Evolutionary conservation across 2,329 filamentous ascomycete genomes (phyloP).

Genomic region (Sporothrix globosa): DNA sequence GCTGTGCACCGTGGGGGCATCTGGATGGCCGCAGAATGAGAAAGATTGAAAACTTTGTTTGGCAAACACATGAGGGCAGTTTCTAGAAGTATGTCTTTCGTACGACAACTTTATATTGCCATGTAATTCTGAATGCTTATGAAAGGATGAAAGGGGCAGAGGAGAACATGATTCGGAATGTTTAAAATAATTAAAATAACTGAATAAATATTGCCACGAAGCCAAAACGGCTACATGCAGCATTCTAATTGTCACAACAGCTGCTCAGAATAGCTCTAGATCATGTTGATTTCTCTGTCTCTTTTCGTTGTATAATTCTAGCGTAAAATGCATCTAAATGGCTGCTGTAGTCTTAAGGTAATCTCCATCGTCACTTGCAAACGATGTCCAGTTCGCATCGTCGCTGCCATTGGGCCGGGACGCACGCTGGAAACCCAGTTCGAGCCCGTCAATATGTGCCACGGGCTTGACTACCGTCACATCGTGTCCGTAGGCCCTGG

Average conservation of each 20-base stretch:
- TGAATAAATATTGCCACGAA: not conserved
- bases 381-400: constrained; percentile 51
- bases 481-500: constrained; percentile 47
- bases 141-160: not conserved
- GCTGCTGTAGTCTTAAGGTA: not conserved
- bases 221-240: not conserved
- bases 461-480: constrained; percentile 51
- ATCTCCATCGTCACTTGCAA: constrained; percentile 31
- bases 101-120: not conserved
- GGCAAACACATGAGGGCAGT: not conserved
- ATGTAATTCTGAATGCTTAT: not conserved
- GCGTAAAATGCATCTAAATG: not conserved
- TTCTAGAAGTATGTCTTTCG: not conserved
- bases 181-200: not conserved
- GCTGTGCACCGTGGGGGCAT: not conserved
- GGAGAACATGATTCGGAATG: not conserved
- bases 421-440: constrained; percentile 50
- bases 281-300: not conserved
- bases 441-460: constrained; percentile 46
- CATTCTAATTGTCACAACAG: not conserved
- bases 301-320: constrained; percentile 1
- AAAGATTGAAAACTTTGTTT: not conserved
- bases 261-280: not conserved
- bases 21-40: not conserved
- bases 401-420: constrained; percentile 60